These are phyloP conservation scores for Crepidotus variabilis DNA, from an alignment of 768 basidiomycete species.

Conservation along the genomic window DNA sequence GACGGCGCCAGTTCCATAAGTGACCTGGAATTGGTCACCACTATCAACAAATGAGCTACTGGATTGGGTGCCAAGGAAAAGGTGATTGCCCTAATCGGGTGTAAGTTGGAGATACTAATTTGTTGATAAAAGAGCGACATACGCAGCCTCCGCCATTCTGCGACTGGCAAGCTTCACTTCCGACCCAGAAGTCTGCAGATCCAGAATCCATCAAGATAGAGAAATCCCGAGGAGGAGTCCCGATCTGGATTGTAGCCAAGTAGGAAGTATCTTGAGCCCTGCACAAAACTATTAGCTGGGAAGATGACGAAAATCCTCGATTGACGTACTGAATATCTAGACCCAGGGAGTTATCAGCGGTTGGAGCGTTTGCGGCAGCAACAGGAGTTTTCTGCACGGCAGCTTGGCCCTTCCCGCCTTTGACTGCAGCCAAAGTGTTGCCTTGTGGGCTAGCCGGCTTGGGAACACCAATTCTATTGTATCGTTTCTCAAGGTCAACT, in stretches of 20 bases:
- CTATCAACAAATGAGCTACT: conserved; percentile 56
- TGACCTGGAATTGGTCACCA: conserved; percentile 43
- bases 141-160: conserved; percentile 27
- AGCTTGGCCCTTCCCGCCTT: not conserved
- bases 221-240: conserved; percentile 56
- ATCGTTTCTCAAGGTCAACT: conserved; percentile 21
- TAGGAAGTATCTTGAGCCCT: conserved; percentile 48
- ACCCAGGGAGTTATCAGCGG: conserved; percentile 53
- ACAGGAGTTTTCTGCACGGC: conserved; percentile 19
- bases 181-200: conserved; percentile 61
- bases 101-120: not conserved
- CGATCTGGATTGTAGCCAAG: conserved; percentile 56
- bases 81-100: conserved; percentile 29
- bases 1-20: conserved; percentile 54
- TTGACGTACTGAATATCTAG: conserved; percentile 64
- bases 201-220: conserved; percentile 58
- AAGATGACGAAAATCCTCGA: too few species aligned
- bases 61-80: conserved; percentile 50
- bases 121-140: conserved; percentile 8
- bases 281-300: not conserved
- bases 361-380: conserved; percentile 33
- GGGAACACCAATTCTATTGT: conserved; percentile 20
- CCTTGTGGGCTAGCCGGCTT: conserved; percentile 5
- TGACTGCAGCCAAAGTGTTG: not conserved
- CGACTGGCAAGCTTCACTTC: conserved; percentile 39